A percentile compares a stretch with the other conserved stretches of the same genome.
These are phyloP conservation scores for Skeletonema potamos DNA, from an alignment of 108 stramenopile genomes.

Conservation along the genomic window DNA sequence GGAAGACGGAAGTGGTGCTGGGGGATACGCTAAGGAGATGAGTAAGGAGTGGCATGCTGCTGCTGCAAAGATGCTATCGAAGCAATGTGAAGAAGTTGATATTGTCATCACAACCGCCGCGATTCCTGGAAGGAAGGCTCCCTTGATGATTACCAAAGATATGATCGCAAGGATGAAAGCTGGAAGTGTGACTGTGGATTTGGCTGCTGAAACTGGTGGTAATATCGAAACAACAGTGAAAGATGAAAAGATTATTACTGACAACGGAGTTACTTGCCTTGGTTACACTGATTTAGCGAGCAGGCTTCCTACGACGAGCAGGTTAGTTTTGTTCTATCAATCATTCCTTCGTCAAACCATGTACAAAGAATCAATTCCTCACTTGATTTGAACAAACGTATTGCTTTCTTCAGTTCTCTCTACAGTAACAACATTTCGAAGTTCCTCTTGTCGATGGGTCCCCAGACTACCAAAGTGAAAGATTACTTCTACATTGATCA, in stretches of 20 bases:
- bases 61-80: constrained; percentile 83
- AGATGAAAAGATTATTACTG: constrained; percentile 82
- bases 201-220: constrained; percentile 98
- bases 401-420: constrained; percentile 55
- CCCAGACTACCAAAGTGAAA: constrained; percentile 70
- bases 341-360: background rate
- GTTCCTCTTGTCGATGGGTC: constrained; percentile 76
- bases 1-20: constrained; percentile 98
- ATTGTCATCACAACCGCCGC: constrained; percentile 98
- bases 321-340: background rate
- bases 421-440: constrained; percentile 98
- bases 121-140: constrained; percentile 97
- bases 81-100: constrained; percentile 95
- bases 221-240: constrained; percentile 95
- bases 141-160: constrained; percentile 95
- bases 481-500: constrained; percentile 62
- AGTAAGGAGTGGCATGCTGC: constrained; percentile 95
- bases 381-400: background rate
- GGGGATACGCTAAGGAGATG: constrained; percentile 99
- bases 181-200: constrained; percentile 97
- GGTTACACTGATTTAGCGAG: constrained; percentile 98
- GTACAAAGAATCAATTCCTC: background rate
- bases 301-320: constrained; percentile 92
- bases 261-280: constrained; percentile 93
- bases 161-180: constrained; percentile 97